Conservation (phyloP, 129 eudicot species). For the Sambucus nigra region DNA sequence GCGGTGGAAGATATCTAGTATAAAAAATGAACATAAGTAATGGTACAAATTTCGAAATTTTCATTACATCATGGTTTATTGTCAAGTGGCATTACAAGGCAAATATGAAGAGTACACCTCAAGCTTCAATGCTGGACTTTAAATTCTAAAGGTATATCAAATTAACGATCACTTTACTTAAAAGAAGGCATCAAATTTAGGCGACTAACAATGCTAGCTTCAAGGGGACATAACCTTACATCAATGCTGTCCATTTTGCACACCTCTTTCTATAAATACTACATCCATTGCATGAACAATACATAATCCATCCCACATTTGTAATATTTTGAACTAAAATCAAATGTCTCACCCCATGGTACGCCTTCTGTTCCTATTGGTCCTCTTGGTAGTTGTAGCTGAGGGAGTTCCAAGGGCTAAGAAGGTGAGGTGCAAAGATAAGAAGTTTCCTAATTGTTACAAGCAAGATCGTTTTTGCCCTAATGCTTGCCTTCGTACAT, state of each 20-base stretch:
- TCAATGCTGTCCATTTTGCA: neutral
- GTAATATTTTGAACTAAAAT: neutral
- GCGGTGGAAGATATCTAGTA: too few species aligned
- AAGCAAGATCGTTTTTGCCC: slow-evolving; percentile 25
- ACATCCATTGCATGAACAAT: too few species aligned
- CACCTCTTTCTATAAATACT: neutral
- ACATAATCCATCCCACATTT: neutral
- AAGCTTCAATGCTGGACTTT: too few species aligned
- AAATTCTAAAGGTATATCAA: too few species aligned
- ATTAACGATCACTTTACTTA: neutral
- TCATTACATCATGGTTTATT: too few species aligned
- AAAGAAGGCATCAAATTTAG: neutral
- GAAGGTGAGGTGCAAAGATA: slow-evolving; percentile 26
- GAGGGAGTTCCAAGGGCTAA: slow-evolving; percentile 10
- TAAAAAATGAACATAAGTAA: too few species aligned
- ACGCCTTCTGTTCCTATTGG: slow-evolving; percentile 8
- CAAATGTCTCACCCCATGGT: neutral
- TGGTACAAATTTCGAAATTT: too few species aligned
- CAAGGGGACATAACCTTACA: neutral
- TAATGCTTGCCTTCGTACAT: slow-evolving; percentile 23
- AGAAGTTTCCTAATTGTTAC: slow-evolving; percentile 12
- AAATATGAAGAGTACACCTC: too few species aligned
- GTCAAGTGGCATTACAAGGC: too few species aligned
- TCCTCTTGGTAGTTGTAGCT: slow-evolving; percentile 9
- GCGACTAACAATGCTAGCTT: neutral